Conservation (phyloP, 257 asterid species). For the Rauvolfia tetraphylla region DNA sequence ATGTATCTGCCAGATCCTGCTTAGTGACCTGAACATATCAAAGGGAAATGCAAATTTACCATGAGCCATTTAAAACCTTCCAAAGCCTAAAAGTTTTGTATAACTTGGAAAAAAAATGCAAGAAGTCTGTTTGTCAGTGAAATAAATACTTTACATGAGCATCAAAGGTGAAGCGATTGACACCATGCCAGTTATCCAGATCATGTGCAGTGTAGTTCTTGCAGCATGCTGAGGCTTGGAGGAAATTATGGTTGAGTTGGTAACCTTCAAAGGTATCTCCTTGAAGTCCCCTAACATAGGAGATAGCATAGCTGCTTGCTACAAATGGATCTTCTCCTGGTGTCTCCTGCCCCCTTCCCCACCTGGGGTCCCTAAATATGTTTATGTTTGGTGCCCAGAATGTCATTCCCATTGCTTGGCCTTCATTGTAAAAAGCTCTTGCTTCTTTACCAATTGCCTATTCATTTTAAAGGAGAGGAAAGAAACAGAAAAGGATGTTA, state of each 20-base stretch:
- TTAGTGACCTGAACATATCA: slow-evolving; percentile 43
- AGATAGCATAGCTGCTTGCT: slow-evolving; percentile 26
- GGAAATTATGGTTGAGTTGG: slow-evolving; percentile 32
- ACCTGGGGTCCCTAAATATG: slow-evolving; percentile 41
- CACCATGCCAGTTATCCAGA: slow-evolving; percentile 65
- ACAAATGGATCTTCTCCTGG: slow-evolving; percentile 40
- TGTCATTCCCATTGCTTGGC: slow-evolving; percentile 39
- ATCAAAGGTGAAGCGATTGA: slow-evolving; percentile 47
- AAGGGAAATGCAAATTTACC: no score
- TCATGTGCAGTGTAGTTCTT: slow-evolving; percentile 77
- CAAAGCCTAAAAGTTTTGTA: no score
- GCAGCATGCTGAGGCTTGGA: slow-evolving; percentile 74
- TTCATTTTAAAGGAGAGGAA: not conserved
- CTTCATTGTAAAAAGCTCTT: slow-evolving; percentile 36
- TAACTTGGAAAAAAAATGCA: no score
- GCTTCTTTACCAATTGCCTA: slow-evolving; percentile 43
- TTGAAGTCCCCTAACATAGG: slow-evolving; percentile 71
- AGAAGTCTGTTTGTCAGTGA: not conserved
- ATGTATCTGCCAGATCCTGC: slow-evolving; percentile 74
- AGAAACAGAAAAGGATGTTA: not conserved
- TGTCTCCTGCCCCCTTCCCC: slow-evolving; percentile 49
- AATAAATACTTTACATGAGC: slow-evolving; percentile 41
- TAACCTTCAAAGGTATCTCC: slow-evolving; percentile 70
- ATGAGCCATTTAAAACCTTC: no score
- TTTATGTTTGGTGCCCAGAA: slow-evolving; percentile 46